Base-by-base conservation (phyloP, 1,284 basidiomycete species). In the Pseudozyma tsukubaensis region DNA sequence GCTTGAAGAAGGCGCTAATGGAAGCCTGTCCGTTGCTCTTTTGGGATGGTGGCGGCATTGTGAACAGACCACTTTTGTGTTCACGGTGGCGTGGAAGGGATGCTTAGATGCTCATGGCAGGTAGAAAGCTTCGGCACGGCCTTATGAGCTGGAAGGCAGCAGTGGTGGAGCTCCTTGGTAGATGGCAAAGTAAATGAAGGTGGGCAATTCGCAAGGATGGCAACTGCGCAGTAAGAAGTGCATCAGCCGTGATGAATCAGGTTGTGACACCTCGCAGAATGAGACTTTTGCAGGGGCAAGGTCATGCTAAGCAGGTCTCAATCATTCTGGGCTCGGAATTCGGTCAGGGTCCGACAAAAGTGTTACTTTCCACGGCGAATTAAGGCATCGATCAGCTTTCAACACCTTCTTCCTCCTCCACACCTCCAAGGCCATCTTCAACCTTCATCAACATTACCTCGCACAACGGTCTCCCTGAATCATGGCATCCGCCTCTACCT, bases 1-100 rank as follows among this genome's bases (percentile, higher is more conserved):
- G 67, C 24, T 74, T 73, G 62, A 77, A 77, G 57, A 77, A 77
- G 43, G 71, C 60, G 67, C 71, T 73, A 58, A 77, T 71, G 59
- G 59, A 71, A n/a, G 67, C 62, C 36, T 73, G 71, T 0, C 61
- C 67, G 6, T 43, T 4, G 1, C 18, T 11, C 37, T 66, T 65
- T 32, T 65, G 66, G 0, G 71, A 69, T 29, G 71, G 54, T 54
- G 63, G 63, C 52, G 59, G 50, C 56, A 65, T 47, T 16, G 35
- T 53, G 16, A 4, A 5, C 1, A 29, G 19, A n/a, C 29, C 16
- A n/a, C 39, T 13, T 42, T 39, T n/a, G 50, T n/a, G 52, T 32
- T 37, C 32, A 53, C 21, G 37, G 39, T 32, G 35, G n/a, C 35
- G 50, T n/a, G 39, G 34, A 21, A 21, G 39, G 19, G 36, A 37